Conservation (phyloP, 805 yeast species). For the Lachancea dasiensis region DNA sequence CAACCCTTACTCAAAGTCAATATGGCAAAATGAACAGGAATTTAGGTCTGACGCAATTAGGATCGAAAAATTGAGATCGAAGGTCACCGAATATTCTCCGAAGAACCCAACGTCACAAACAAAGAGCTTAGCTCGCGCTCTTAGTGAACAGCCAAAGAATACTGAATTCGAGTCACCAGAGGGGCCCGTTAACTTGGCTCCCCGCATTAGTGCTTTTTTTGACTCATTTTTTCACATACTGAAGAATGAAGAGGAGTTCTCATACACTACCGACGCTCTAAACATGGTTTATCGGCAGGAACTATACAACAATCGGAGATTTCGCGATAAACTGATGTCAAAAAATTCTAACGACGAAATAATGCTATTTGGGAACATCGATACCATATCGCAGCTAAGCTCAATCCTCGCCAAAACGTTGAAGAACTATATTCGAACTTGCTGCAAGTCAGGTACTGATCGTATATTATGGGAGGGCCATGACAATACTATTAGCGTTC, state of each 20-base stretch:
- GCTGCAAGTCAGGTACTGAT: conserved; percentile 3
- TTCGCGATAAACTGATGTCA: conserved; percentile 28
- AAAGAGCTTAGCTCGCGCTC: no score
- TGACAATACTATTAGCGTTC: neutral
- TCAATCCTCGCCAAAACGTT: conserved; percentile 25
- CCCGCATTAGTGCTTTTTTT: conserved; percentile 1
- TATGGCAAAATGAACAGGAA: conserved; percentile 38
- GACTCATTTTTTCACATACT: conserved; percentile 20
- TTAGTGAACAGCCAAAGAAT: no score
- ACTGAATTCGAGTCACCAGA: neutral
- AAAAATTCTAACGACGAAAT: conserved; percentile 31
- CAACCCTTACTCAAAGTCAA: conserved; percentile 40
- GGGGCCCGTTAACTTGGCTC: no score
- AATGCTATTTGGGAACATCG: conserved; percentile 40
- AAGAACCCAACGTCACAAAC: no score
- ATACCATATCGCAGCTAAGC: conserved; percentile 35
- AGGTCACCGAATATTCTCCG: no score
- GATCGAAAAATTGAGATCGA: neutral
- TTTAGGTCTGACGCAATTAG: conserved; percentile 17
- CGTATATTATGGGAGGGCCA: neutral
- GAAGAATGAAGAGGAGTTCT: conserved; percentile 33
- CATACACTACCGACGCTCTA: conserved; percentile 27
- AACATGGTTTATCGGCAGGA: conserved; percentile 32
- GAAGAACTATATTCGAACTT: conserved; percentile 1
- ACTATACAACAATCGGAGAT: conserved; percentile 27